These are phyloP conservation scores for Colletotrichum graminicola DNA, from an alignment of 2,329 filamentous ascomycete genomes.

Conservation along the genomic window DNA sequence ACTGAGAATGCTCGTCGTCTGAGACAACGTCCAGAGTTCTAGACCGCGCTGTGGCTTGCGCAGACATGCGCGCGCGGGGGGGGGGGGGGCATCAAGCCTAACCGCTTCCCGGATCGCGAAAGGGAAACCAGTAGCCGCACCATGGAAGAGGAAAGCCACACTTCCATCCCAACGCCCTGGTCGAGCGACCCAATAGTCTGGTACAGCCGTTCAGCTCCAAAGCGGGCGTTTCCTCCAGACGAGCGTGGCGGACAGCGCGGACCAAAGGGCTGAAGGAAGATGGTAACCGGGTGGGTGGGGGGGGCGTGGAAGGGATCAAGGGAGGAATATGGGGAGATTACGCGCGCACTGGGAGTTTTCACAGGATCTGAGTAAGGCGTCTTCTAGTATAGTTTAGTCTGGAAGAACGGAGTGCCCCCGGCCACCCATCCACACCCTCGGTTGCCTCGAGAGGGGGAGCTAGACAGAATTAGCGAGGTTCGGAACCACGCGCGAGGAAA, in stretches of 20 bases:
- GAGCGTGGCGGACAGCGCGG: neutral
- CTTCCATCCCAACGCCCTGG: neutral
- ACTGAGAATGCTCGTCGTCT: neutral
- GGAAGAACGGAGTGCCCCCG: neutral
- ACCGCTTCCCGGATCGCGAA: no score
- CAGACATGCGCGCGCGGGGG: no score
- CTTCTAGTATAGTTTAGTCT: neutral
- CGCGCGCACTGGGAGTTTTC: neutral
- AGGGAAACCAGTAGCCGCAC: neutral
- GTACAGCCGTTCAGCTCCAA: slow-evolving; percentile 9
- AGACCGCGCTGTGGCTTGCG: neutral
- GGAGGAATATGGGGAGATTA: neutral
- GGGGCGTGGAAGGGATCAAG: neutral
- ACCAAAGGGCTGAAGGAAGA: neutral
- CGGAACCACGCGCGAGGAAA: no score
- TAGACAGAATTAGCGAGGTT: neutral
- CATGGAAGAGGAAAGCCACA: neutral
- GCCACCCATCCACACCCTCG: no score
- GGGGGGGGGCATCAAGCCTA: no score
- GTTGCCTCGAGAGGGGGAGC: no score
- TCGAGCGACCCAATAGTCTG: neutral
- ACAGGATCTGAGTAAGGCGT: neutral
- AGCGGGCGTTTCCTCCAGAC: neutral
- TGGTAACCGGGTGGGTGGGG: no score
- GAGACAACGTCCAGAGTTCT: neutral